Conservation (phyloP, 306 rosid genomes). For the Carpinus fangiana region DNA sequence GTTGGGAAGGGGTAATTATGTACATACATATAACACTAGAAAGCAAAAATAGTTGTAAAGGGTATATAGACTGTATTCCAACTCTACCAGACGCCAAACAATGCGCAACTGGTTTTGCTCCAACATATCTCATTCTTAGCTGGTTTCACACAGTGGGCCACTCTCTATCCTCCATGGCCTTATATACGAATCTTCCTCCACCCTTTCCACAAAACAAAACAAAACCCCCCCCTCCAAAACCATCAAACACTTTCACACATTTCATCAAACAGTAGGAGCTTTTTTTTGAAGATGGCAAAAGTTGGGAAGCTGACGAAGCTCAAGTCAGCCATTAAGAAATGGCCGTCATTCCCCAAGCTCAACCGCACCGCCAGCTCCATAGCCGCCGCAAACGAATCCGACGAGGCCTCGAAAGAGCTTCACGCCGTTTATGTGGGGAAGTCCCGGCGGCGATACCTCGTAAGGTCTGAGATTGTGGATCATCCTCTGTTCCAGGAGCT, state of each 20-base stretch:
- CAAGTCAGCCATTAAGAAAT: conserved; percentile 75
- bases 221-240: neutral
- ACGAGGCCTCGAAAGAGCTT: conserved; percentile 23
- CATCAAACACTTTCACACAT: conserved; percentile 27
- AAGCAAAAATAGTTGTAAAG: neutral
- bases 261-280: no score
- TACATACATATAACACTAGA: neutral
- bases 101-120: conserved; percentile 47
- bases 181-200: conserved; percentile 48
- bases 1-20: conserved; percentile 30
- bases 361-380: conserved; percentile 47
- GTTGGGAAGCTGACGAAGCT: conserved; percentile 76
- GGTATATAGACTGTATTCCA: conserved; percentile 7
- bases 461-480: conserved; percentile 56
- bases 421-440: conserved; percentile 76
- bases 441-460: conserved; percentile 68
- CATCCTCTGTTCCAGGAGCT: conserved; percentile 84
- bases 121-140: conserved; percentile 63
- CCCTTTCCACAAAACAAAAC: conserved; percentile 32
- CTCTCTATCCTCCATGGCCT: conserved; percentile 16
- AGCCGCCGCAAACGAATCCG: conserved; percentile 24
- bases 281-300: conserved; percentile 56
- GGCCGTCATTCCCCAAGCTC: conserved; percentile 76
- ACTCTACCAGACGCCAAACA: conserved; percentile 32
- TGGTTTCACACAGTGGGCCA: conserved; percentile 77